Evolutionary conservation across 139 green algal species (phyloP), one percentile per base, ranked within the genome.

Genomic region (Chlorella vulgaris): DNA sequence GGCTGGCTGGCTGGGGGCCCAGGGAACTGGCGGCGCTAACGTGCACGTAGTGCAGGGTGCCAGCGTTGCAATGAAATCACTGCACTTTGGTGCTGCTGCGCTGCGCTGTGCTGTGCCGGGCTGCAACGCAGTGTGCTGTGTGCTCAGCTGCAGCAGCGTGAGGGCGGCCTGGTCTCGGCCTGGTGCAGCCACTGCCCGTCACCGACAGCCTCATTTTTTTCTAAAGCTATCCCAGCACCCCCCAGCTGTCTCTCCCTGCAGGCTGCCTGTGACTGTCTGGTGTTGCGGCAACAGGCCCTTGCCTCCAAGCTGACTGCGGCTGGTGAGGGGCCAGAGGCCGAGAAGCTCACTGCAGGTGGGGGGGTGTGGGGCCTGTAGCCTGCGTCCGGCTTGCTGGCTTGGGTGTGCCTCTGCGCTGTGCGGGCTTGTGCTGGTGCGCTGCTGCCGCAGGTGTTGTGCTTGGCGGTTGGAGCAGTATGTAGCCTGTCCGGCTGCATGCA

Each of bases 201-300:
- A 65, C 55, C 8, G 13, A 55, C 47, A 55, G 5, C 18, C 55
- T 31, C 55, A 31, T 5, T 31, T n/a, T 31, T 8, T 29, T 28
- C 55, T 5, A 8, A 31, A 29, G 47, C 15, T 24, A 58, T 15
- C 47, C 47, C 47, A 28, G 55, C 21, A 31, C 18, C 55, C 55
- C 55, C 55, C 55, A 15, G n/a, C 55, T 58, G 10, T 10, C 47
- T 15, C 7, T 29, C 19, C 10, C 47, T 33, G 18, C 58, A 90
- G 70, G 76, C 82, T 26, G 83, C 85, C 7, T 47, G 81, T 21
- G 65, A 38, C 35, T 81, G 55, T 36, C 67, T 88, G 73, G 4
- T 22, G 28, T 62, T 81, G 60, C 55, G 63, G 33, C 35, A 35
- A 55, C 36, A 62, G 58, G 61, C 13, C 35, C 68, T 83, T 36